phyloP scores from a whole-genome alignment of 1,284 basidiomycete species.

The Filobasidium uniguttulatum region DNA sequence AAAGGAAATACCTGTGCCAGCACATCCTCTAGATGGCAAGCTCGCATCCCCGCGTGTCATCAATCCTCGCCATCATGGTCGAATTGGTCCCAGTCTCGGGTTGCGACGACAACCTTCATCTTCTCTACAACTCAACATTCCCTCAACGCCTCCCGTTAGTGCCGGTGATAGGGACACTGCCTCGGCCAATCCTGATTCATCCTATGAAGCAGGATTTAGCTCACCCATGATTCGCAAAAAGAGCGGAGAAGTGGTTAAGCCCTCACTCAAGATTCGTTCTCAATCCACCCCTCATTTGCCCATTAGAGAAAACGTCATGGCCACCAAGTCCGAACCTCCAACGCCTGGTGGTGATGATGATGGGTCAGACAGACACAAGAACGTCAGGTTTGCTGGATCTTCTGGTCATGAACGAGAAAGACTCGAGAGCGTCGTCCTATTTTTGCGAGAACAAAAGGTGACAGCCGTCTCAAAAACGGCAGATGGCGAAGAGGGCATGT shows the following conservation, averaged over 20 bases:
- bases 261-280: constrained; percentile 35
- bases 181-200: constrained; percentile 2
- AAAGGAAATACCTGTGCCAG: neutral
- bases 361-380: constrained; percentile 27
- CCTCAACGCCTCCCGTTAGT: constrained; percentile 2
- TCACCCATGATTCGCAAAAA: constrained; percentile 35
- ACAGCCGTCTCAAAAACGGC: constrained; percentile 33
- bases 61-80: constrained; percentile 11
- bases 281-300: constrained; percentile 35
- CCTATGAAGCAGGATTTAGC: constrained; percentile 8
- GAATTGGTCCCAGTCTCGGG: constrained; percentile 11
- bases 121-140: constrained; percentile 15
- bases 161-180: constrained; percentile 8
- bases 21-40: neutral
- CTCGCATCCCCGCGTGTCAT: constrained; percentile 6
- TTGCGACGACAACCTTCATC: constrained; percentile 15
- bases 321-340: constrained; percentile 14
- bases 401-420: constrained; percentile 23
- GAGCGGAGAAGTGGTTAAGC: constrained; percentile 37
- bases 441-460: constrained; percentile 34
- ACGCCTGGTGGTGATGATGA: constrained; percentile 19
- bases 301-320: constrained; percentile 17
- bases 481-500: constrained; percentile 21
- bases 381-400: constrained; percentile 31
- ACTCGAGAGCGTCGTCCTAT: constrained; percentile 35